phyloP scores from a whole-genome alignment of 179 eudicot species.

The Nepenthes alata region DNA sequence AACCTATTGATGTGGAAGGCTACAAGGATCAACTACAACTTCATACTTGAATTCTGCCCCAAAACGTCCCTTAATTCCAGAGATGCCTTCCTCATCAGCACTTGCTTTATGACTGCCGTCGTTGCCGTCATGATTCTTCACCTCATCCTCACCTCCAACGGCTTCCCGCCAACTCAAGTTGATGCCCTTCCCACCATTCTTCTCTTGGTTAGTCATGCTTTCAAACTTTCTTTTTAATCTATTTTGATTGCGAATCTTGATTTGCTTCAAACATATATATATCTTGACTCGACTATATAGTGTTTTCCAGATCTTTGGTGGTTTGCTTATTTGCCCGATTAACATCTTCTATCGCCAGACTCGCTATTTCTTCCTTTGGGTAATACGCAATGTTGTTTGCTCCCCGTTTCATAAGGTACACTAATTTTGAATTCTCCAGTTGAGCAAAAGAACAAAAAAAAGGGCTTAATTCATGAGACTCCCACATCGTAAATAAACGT shows the following conservation, averaged over 20 bases:
- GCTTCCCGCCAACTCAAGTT: slow-evolving; percentile 43
- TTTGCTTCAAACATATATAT: too few species aligned
- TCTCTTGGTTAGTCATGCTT: slow-evolving; percentile 42
- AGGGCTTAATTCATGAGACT: too few species aligned
- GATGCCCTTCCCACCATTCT: slow-evolving; percentile 73
- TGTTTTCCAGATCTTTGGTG: slow-evolving; percentile 18
- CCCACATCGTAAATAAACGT: too few species aligned
- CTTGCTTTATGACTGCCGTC: slow-evolving; percentile 74
- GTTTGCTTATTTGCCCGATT: slow-evolving; percentile 39
- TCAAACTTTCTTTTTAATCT: too few species aligned
- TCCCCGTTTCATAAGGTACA: slow-evolving; percentile 58
- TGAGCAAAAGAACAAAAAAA: too few species aligned
- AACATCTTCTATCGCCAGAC: slow-evolving; percentile 50
- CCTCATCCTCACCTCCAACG: slow-evolving; percentile 56
- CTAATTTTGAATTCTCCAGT: too few species aligned
- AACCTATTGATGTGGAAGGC: slow-evolving; percentile 83
- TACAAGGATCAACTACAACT: slow-evolving; percentile 72
- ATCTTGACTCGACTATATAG: neutral
- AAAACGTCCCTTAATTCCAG: slow-evolving; percentile 66
- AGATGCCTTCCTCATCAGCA: slow-evolving; percentile 79
- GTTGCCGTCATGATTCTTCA: slow-evolving; percentile 75
- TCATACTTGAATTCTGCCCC: slow-evolving; percentile 79
- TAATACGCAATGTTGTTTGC: slow-evolving; percentile 45
- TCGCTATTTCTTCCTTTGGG: slow-evolving; percentile 36
- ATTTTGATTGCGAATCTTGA: too few species aligned